These are phyloP conservation scores for Raphidocelis subcapitata DNA, from an alignment of 139 green algal genomes.

Conservation along the genomic window DNA sequence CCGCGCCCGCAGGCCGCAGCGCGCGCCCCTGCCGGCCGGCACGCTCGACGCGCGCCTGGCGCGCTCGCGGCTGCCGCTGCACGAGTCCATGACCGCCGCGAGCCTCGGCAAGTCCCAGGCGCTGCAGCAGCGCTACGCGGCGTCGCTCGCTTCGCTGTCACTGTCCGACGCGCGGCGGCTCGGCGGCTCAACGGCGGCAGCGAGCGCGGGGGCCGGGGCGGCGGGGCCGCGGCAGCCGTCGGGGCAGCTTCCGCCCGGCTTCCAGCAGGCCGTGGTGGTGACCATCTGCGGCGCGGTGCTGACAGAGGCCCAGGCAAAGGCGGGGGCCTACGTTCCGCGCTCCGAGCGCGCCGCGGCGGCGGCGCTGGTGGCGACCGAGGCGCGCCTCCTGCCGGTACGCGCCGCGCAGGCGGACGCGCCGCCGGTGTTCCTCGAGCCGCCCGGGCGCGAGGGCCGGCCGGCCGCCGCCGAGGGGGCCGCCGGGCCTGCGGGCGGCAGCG, in stretches of 20 bases:
- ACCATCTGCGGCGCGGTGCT: constrained; percentile 20
- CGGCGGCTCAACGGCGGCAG: too few relatives aligned
- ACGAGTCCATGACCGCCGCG: constrained; percentile 34
- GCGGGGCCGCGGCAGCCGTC: background rate
- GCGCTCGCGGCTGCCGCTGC: constrained; percentile 27
- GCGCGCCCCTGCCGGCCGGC: background rate
- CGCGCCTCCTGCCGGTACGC: too few relatives aligned
- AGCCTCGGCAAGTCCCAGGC: constrained; percentile 12
- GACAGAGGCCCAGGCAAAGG: constrained; percentile 3
- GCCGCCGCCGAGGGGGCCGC: background rate
- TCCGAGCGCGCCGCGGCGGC: background rate
- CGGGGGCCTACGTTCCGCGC: constrained; percentile 6
- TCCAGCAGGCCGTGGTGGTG: constrained; percentile 2
- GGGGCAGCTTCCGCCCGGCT: background rate
- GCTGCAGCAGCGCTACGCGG: constrained; percentile 16
- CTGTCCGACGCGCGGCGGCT: too few relatives aligned
- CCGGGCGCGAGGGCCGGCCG: background rate
- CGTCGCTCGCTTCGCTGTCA: too few relatives aligned
- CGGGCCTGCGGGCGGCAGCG: too few relatives aligned
- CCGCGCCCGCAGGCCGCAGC: background rate
- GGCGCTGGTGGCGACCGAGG: constrained; percentile 10
- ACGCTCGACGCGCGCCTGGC: background rate
- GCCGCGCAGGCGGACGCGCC: background rate
- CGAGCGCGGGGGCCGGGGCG: background rate
- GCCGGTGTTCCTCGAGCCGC: background rate